Evolutionary conservation across 108 stramenopile genomes (phyloP).

Genomic region (Pseudonitzschia multiseries): DNA sequence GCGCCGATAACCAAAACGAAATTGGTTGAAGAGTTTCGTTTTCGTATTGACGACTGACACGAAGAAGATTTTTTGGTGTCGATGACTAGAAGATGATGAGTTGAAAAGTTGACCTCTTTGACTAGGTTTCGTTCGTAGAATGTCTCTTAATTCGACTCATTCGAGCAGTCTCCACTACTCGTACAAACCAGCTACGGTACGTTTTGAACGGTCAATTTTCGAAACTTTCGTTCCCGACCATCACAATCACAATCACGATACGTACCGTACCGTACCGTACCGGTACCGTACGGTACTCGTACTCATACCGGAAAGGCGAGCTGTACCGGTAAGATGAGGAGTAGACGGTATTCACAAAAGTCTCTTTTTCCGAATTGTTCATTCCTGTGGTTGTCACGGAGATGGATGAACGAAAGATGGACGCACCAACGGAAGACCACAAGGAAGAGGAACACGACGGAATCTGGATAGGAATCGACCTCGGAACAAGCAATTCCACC

Average conservation of each 20-base stretch:
- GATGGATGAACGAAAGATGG: neutral
- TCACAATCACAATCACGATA: too few species aligned
- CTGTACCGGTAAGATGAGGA: too few species aligned
- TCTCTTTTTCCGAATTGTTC: too few species aligned
- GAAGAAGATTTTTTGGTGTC: too few species aligned
- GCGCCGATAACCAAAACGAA: too few species aligned
- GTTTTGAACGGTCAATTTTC: neutral
- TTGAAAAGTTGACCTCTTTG: too few species aligned
- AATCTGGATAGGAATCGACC: constrained; percentile 82
- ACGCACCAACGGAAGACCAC: neutral
- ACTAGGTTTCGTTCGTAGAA: neutral
- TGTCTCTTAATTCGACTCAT: neutral
- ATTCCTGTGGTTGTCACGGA: neutral
- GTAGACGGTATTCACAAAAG: too few species aligned
- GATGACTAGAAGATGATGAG: too few species aligned
- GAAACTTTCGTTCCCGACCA: neutral
- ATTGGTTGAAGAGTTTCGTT: neutral
- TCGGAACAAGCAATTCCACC: constrained; percentile 81
- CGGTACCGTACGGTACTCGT: too few species aligned
- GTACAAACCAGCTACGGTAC: neutral
- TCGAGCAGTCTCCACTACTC: neutral
- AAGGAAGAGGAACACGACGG: constrained; percentile 23
- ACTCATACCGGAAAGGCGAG: too few species aligned
- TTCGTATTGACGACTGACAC: neutral
- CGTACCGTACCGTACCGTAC: too few species aligned